These are phyloP conservation scores for Pseudozyma tsukubaensis DNA, from an alignment of 1,284 basidiomycete species.

Conservation along the genomic window DNA sequence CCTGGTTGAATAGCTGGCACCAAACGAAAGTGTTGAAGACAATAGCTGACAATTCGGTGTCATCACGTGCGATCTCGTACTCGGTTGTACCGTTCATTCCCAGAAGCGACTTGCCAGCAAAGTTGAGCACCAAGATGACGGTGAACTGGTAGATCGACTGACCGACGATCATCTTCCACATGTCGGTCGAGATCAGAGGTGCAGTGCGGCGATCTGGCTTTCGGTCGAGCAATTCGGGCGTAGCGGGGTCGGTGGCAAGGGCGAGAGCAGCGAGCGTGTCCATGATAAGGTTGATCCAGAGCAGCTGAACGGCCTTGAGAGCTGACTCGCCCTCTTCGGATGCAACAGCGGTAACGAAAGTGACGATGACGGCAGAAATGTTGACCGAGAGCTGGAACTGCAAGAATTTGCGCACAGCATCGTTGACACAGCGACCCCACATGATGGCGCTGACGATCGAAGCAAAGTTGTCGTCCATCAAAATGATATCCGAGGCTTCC, in stretches of 20 bases:
- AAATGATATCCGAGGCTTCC: conserved; percentile 97
- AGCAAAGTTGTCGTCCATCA: conserved; percentile 93
- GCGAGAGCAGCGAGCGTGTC: conserved; percentile 97
- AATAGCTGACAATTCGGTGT: conserved; percentile 78
- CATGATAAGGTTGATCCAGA: conserved; percentile 96
- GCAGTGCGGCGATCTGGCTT: conserved; percentile 89
- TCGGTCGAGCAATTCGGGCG: conserved; percentile 81
- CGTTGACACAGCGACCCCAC: conserved; percentile 99
- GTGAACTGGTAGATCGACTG: conserved; percentile 90
- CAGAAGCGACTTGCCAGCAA: conserved; percentile 80
- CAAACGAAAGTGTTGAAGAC: conserved; percentile 98
- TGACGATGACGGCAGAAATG: conserved; percentile 93
- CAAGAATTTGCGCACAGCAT: conserved; percentile 94
- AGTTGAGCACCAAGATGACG: conserved; percentile 89
- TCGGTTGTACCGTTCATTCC: conserved; percentile 66
- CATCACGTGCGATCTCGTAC: conserved; percentile 69
- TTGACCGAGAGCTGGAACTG: conserved; percentile 99
- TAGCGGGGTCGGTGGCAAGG: conserved; percentile 93
- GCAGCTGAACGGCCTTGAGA: conserved; percentile 90
- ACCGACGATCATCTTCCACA: conserved; percentile 86
- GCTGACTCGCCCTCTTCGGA: conserved; percentile 83
- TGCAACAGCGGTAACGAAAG: conserved; percentile 88
- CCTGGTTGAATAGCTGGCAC: conserved; percentile 79
- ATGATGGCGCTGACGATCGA: conserved; percentile 97
- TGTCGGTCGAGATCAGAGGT: conserved; percentile 85